phyloP scores from a whole-genome alignment of 139 green algal genomes.

The Chlorella sp. region DNA sequence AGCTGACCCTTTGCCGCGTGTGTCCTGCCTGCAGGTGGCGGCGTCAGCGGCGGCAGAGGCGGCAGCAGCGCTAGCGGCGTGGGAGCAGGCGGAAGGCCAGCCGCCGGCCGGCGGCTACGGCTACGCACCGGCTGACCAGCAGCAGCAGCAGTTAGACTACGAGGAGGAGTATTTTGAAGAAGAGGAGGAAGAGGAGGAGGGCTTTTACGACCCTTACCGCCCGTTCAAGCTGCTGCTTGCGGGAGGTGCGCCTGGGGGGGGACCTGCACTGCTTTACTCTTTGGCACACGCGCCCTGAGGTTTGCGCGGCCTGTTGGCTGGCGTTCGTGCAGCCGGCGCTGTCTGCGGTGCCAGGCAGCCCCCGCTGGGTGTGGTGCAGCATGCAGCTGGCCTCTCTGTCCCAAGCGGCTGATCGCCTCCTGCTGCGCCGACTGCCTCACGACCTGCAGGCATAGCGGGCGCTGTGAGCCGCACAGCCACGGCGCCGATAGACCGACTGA shows the following conservation, averaged over 20 bases:
- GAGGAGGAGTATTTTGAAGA: conserved; percentile 7
- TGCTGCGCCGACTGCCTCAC: not conserved
- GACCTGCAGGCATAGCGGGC: conserved; percentile 77
- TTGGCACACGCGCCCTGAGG: too few relatives aligned
- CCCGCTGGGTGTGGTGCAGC: not conserved
- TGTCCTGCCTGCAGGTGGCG: not conserved
- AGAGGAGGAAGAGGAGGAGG: conserved; percentile 41
- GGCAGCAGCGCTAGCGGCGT: conserved; percentile 6
- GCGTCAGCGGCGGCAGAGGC: conserved; percentile 22
- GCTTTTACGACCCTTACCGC: conserved; percentile 41
- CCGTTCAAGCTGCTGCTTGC: conserved; percentile 57
- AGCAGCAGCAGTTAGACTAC: not conserved
- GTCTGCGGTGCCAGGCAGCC: too few relatives aligned
- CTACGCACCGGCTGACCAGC: not conserved
- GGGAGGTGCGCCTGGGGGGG: conserved; percentile 35
- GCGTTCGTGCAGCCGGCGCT: too few relatives aligned
- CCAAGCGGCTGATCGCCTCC: not conserved
- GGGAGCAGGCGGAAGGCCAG: conserved; percentile 5
- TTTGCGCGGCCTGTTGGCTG: too few relatives aligned
- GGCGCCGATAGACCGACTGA: conserved; percentile 91
- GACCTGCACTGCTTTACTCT: not conserved
- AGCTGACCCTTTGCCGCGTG: too few relatives aligned
- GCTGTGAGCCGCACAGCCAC: conserved; percentile 88
- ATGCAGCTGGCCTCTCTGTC: not conserved
- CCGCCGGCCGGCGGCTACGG: not conserved